Conservation (phyloP, 495 filamentous ascomycete species). For the Annulohypoxylon nitens region DNA sequence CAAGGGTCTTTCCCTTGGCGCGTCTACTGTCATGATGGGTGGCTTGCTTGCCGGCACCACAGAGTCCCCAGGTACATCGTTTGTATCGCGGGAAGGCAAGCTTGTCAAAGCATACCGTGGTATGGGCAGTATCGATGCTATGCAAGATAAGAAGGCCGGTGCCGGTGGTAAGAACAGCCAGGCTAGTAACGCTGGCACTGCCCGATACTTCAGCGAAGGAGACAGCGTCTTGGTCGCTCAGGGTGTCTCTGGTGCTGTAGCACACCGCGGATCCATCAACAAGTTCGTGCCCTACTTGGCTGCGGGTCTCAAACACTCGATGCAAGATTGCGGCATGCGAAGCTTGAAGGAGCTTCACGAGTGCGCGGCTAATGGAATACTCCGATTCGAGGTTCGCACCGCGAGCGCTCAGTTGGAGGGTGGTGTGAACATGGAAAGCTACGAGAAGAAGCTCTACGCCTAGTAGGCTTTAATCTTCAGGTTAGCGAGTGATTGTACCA, state of each 20-base stretch:
- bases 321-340: conserved; percentile 93
- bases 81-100: conserved; percentile 93
- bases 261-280: conserved; percentile 78
- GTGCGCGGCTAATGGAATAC: conserved; percentile 78
- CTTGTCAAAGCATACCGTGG: conserved; percentile 99
- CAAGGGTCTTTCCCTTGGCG: conserved; percentile 95
- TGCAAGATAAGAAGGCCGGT: conserved; percentile 98
- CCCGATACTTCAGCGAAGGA: conserved; percentile 98
- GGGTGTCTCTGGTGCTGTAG: conserved; percentile 83
- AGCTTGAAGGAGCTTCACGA: conserved; percentile 82
- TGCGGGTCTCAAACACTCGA: conserved; percentile 93
- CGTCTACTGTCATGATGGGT: conserved; percentile 99
- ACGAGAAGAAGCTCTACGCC: conserved; percentile 99
- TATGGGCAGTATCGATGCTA: conserved; percentile 98
- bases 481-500: neutral
- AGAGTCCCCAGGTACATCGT: conserved; percentile 96
- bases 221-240: conserved; percentile 94
- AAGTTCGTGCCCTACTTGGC: conserved; percentile 97
- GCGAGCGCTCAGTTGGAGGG: conserved; percentile 96
- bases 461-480: conserved; percentile 55
- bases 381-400: conserved; percentile 93
- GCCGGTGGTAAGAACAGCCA: conserved; percentile 75
- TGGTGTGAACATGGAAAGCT: conserved; percentile 96
- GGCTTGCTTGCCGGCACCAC: conserved; percentile 97
- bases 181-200: conserved; percentile 94